Conservation (phyloP, 306 rosid genomes). For the Sindora glabra region DNA sequence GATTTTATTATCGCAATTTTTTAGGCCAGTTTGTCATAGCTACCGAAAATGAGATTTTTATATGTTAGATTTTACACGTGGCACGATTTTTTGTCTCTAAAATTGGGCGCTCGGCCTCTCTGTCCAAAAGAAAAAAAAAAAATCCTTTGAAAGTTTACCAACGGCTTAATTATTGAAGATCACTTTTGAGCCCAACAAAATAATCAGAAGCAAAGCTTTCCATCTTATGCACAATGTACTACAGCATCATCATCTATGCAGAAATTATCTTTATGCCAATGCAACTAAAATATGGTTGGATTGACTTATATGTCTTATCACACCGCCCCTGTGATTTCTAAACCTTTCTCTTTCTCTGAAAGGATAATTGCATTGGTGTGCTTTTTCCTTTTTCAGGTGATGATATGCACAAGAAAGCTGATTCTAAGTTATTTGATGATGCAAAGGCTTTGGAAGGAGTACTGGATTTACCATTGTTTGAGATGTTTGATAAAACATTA, state of each 20-base stretch:
- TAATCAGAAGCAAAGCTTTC: background rate
- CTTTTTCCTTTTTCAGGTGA: conserved; percentile 31
- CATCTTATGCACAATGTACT: background rate
- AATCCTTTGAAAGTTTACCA: background rate
- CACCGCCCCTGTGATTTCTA: background rate
- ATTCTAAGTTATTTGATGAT: conserved; percentile 6
- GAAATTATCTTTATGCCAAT: background rate
- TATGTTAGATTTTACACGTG: no score
- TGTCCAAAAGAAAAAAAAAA: no score
- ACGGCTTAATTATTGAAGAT: background rate
- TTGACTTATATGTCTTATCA: background rate
- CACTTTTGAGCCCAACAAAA: background rate
- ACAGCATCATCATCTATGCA: background rate
- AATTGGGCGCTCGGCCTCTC: no score
- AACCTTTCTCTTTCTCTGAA: background rate
- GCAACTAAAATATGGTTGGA: background rate
- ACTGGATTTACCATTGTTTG: conserved; percentile 33
- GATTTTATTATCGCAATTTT: no score
- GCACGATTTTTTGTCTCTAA: no score
- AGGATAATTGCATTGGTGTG: background rate
- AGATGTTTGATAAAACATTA: background rate
- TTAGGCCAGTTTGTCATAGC: no score
- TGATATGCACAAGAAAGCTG: background rate
- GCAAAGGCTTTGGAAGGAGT: background rate
- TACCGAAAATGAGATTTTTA: no score